These are phyloP conservation scores for Talaromyces verruculosus DNA, from an alignment of 2,329 filamentous ascomycete genomes.

Conservation along the genomic window DNA sequence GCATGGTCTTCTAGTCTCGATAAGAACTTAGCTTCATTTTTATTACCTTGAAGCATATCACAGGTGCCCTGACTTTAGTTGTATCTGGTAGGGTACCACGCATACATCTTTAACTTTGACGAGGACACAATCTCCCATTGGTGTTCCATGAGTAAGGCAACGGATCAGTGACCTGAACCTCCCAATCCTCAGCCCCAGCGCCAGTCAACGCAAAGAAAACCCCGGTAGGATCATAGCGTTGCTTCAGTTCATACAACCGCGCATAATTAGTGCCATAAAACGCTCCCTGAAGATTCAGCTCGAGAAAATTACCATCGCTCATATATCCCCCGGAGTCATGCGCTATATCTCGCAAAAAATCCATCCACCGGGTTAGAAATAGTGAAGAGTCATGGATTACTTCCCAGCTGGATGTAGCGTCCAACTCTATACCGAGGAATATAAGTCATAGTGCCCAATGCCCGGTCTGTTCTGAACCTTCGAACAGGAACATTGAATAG, in stretches of 20 bases:
- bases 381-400: constrained; percentile 17
- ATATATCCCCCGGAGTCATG: constrained; percentile 43
- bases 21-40: too few species aligned
- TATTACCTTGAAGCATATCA: too few species aligned
- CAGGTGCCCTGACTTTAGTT: too few species aligned
- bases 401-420: neutral
- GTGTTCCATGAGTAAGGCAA: neutral
- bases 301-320: constrained; percentile 45
- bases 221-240: constrained; percentile 43
- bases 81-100: too few species aligned
- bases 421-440: constrained; percentile 29
- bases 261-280: constrained; percentile 48
- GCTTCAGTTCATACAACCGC: constrained; percentile 39
- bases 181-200: constrained; percentile 7
- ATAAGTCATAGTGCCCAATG: constrained; percentile 9
- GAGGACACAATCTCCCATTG: neutral
- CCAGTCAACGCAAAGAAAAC: constrained; percentile 33
- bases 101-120: too few species aligned
- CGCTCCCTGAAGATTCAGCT: constrained; percentile 42
- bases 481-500: too few species aligned
- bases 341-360: constrained; percentile 25
- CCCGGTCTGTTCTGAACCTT: too few species aligned
- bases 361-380: constrained; percentile 21
- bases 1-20: too few species aligned
- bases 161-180: constrained; percentile 2